Conservation (phyloP, 495 filamentous ascomycete species). For the Penicillium crystallinum region DNA sequence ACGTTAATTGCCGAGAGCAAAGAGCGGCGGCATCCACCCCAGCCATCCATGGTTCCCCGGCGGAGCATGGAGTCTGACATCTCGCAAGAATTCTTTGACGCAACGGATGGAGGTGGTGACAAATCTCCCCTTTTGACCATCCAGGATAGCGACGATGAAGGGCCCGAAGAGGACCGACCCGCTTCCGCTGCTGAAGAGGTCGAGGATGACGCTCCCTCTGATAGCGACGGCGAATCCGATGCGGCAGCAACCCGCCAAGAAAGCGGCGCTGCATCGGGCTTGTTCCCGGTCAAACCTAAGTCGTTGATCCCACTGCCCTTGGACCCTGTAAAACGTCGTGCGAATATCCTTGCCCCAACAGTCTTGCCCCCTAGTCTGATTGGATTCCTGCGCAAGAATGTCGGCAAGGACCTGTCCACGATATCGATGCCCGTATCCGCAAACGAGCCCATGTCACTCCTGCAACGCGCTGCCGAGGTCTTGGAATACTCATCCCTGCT, state of each 20-base stretch:
- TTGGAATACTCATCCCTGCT: constrained; percentile 84
- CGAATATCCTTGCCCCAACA: constrained; percentile 63
- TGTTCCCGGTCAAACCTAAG: constrained; percentile 71
- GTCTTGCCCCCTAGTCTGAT: constrained; percentile 84
- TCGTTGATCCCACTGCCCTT: constrained; percentile 75
- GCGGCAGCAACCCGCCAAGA: constrained; percentile 28
- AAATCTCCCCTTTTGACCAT: constrained; percentile 70
- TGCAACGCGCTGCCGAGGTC: constrained; percentile 84
- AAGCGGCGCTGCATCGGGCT: constrained; percentile 40
- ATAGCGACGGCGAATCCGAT: constrained; percentile 53
- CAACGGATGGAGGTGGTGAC: constrained; percentile 60
- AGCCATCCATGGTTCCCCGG: constrained; percentile 52
- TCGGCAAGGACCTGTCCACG: constrained; percentile 92
- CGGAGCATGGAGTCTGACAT: constrained; percentile 76
- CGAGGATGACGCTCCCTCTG: constrained; percentile 37
- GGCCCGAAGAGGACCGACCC: constrained; percentile 19
- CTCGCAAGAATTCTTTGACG: constrained; percentile 91
- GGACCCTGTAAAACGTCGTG: constrained; percentile 58
- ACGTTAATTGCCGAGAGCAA: constrained; percentile 70
- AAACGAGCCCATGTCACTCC: constrained; percentile 84
- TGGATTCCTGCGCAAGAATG: constrained; percentile 92
- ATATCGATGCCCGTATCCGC: constrained; percentile 96
- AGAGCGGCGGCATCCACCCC: constrained; percentile 58
- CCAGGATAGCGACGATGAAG: constrained; percentile 55
- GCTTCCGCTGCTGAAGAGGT: constrained; percentile 29